Conservation (phyloP, 2,329 filamentous ascomycete genomes). For the Phialophora chinensis region DNA sequence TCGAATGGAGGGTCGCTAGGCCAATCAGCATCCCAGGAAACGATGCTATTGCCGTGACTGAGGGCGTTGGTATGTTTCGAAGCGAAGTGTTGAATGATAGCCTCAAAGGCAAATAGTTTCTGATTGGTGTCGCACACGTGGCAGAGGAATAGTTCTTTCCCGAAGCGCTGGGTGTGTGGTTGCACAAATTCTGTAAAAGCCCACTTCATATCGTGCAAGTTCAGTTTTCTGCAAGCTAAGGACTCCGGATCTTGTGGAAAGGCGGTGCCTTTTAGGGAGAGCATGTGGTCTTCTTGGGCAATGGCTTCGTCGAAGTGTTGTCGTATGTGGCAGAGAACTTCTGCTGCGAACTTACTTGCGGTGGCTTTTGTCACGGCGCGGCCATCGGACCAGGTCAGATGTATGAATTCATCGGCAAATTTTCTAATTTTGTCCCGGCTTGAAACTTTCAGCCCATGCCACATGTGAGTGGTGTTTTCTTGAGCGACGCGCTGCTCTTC, state of each 20-base stretch:
- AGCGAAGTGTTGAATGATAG: slow-evolving; percentile 80
- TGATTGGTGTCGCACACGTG: slow-evolving; percentile 68
- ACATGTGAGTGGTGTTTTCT: slow-evolving; percentile 69
- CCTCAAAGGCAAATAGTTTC: slow-evolving; percentile 77
- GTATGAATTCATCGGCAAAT: slow-evolving; percentile 74
- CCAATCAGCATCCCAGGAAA: slow-evolving; percentile 83
- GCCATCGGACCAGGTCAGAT: slow-evolving; percentile 68
- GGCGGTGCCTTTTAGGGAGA: slow-evolving; percentile 49
- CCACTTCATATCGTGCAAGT: slow-evolving; percentile 86
- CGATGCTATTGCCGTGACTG: slow-evolving; percentile 73
- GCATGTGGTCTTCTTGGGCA: slow-evolving; percentile 60
- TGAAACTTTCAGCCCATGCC: slow-evolving; percentile 73
- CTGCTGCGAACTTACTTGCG: slow-evolving; percentile 71
- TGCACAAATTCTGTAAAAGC: slow-evolving; percentile 79
- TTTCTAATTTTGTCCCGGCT: slow-evolving; percentile 68
- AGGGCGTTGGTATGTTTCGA: slow-evolving; percentile 77
- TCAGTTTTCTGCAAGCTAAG: slow-evolving; percentile 60
- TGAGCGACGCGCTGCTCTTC: slow-evolving; percentile 59
- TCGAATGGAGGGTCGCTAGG: slow-evolving; percentile 75
- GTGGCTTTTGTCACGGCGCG: slow-evolving; percentile 67
- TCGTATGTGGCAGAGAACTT: slow-evolving; percentile 71
- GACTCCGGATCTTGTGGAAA: slow-evolving; percentile 59
- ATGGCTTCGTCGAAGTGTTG: slow-evolving; percentile 69
- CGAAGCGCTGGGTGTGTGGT: slow-evolving; percentile 67
- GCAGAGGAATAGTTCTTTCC: slow-evolving; percentile 78